These are phyloP conservation scores for Aquilaria agallochum DNA, from an alignment of 441 rosid genomes.

Conservation along the genomic window DNA sequence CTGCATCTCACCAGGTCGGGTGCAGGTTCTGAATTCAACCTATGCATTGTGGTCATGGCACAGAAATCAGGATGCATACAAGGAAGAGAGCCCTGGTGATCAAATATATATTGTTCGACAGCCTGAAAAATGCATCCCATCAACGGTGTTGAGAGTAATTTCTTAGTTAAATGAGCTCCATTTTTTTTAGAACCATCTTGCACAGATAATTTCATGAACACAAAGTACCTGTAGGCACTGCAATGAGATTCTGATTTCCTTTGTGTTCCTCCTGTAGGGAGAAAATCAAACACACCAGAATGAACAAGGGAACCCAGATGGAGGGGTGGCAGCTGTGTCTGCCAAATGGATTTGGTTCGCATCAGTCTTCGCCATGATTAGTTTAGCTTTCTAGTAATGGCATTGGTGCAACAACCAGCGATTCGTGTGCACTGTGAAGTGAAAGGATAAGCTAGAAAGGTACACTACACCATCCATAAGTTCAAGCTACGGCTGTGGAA, in stretches of 20 bases:
- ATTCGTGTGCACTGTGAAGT: too few relatives aligned
- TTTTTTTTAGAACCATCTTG: too few relatives aligned
- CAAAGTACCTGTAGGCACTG: background rate
- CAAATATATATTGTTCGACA: constrained; percentile 50
- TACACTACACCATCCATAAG: too few relatives aligned
- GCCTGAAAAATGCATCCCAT: constrained; percentile 33
- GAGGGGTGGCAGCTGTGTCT: constrained; percentile 3
- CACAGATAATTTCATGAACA: background rate
- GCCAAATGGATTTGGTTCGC: constrained; percentile 15
- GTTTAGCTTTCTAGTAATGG: background rate
- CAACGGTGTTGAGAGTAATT: constrained; percentile 33
- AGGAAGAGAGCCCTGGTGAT: constrained; percentile 43
- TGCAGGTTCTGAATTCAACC: constrained; percentile 52
- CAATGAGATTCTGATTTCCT: background rate
- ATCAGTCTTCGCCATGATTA: constrained; percentile 8
- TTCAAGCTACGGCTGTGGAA: too few relatives aligned
- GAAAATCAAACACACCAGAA: constrained; percentile 11
- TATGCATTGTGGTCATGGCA: constrained; percentile 66
- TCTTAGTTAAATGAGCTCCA: background rate
- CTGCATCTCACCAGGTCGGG: too few relatives aligned
- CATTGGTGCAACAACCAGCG: too few relatives aligned
- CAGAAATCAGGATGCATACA: constrained; percentile 50
- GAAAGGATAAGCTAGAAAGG: too few relatives aligned
- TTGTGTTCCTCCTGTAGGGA: constrained; percentile 3
- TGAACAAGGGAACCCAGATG: constrained; percentile 2